Evolutionary conservation across 1,284 basidiomycete species (phyloP), one percentile per base, ranked within the genome.

Genomic region (Takashimella tepidaria): DNA sequence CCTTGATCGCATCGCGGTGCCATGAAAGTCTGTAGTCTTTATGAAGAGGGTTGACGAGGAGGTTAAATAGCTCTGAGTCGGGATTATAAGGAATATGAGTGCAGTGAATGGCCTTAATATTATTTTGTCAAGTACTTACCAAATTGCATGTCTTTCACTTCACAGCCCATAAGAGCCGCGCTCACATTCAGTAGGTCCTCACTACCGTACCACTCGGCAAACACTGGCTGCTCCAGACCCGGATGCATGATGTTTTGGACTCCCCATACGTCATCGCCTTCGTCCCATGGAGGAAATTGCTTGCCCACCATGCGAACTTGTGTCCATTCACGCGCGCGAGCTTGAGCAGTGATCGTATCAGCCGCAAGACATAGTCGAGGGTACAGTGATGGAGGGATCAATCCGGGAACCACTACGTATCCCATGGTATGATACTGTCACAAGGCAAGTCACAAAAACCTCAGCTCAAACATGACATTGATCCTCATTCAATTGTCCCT

Each of bases 201-300:
- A 22, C 82, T 82, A 3, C 84, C 83, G 63, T 89, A 89, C 84
- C 85, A 88, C 54, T 76, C 72, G 21, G 79, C 80, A 55, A 88
- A 88, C 2, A 69, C 77, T 0, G 79, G 76, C 63, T 87, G 82
- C 0, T 72, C 76, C 0, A 89, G 78, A 41, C 80, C 83, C 1
- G 85, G 87, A 63, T 89, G 86, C 87, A 89, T 88, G 45, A 87
- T 69, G 64, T 88, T 86, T 63, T 88, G 87, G 6, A 88, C 83
- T 1, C 87, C 87, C 87, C 88, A 90, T 3, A 83, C 83, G 69
- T 89, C 58, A 47, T 80, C 73, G 31, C 78, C 78, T 26, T 80
- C 74, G 47, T 79, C 82, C 65, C 80, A 90, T 0, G 88, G 88
- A 1, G 89, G 88, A 61, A 90, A 91, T 67, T 88, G 87, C 58